A percentile compares a stretch with the other conserved stretches of the same genome.
phyloP scores from a whole-genome alignment of 2,329 filamentous ascomycete genomes.

The Rhinocladiella similis region DNA sequence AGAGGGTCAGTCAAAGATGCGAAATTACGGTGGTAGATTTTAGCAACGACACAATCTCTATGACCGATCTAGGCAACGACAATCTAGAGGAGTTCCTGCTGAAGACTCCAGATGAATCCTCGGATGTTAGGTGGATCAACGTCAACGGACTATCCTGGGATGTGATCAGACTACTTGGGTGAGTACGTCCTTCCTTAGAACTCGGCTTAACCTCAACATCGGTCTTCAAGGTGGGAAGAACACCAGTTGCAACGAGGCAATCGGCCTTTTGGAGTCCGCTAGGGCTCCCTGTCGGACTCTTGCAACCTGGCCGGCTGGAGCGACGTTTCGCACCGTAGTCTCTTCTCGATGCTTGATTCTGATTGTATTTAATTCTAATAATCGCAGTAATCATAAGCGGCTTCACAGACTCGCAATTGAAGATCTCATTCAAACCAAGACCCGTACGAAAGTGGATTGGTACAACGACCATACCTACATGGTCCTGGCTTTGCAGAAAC shows the following conservation, averaged over 20 bases:
- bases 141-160: constrained; percentile 94
- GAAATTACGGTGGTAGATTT: constrained; percentile 89
- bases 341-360: no score
- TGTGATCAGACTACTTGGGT: constrained; percentile 73
- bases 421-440: constrained; percentile 80
- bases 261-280: no score
- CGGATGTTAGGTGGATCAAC: constrained; percentile 81
- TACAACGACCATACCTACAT: constrained; percentile 62
- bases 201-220: no score
- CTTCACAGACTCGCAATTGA: constrained; percentile 85
- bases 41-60: constrained; percentile 67
- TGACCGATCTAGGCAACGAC: constrained; percentile 70
- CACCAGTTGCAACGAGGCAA: no score
- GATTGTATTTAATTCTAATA: no score
- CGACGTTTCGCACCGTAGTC: no score
- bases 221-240: no score
- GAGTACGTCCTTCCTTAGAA: no score
- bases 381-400: constrained; percentile 64
- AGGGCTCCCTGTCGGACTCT: no score
- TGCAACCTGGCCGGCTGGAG: no score
- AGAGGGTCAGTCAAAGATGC: constrained; percentile 58
- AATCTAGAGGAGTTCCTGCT: constrained; percentile 68
- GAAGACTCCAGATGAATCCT: constrained; percentile 55
- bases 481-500: constrained; percentile 79
- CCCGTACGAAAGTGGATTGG: constrained; percentile 91